A percentile compares a stretch with the other conserved stretches of the same genome.
phyloP scores from a whole-genome alignment of 108 stramenopile species.

The Aureococcus anophagefferens region DNA sequence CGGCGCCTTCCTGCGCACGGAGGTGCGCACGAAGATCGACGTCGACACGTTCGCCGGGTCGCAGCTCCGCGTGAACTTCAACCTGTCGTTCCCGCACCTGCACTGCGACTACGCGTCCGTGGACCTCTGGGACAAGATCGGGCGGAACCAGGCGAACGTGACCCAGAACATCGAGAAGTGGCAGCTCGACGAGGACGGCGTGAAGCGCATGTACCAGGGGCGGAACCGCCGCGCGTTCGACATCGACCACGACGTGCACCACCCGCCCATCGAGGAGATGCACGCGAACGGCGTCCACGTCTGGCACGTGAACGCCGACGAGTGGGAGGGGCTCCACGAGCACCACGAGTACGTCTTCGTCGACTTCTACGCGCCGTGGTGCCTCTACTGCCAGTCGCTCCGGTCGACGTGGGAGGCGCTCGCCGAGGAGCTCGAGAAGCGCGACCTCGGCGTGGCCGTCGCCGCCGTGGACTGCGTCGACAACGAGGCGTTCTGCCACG shows the following conservation, averaged over 20 bases:
- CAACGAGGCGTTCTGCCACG: background rate
- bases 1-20: background rate
- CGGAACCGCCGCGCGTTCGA: background rate
- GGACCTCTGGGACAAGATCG: background rate
- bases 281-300: constrained; percentile 5
- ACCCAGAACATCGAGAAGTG: background rate
- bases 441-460: background rate
- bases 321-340: background rate
- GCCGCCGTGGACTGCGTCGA: background rate
- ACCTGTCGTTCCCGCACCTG: background rate
- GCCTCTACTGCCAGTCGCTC: constrained; percentile 8
- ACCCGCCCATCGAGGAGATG: constrained; percentile 1
- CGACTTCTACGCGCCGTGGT: constrained; percentile 24
- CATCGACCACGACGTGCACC: constrained; percentile 1
- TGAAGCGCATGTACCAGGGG: background rate
- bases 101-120: background rate
- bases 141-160: background rate
- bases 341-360: constrained; percentile 12
- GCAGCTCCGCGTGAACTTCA: background rate
- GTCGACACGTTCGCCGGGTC: background rate
- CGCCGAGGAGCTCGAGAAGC: background rate
- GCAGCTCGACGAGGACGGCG: constrained; percentile 6
- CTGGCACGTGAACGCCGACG: background rate
- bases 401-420: constrained; percentile 8
- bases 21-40: background rate